A percentile compares a stretch with the other conserved stretches of the same genome.
These are phyloP conservation scores for Mycosphaerella sp. DNA, from an alignment of 2,329 filamentous ascomycete species.

Conservation along the genomic window DNA sequence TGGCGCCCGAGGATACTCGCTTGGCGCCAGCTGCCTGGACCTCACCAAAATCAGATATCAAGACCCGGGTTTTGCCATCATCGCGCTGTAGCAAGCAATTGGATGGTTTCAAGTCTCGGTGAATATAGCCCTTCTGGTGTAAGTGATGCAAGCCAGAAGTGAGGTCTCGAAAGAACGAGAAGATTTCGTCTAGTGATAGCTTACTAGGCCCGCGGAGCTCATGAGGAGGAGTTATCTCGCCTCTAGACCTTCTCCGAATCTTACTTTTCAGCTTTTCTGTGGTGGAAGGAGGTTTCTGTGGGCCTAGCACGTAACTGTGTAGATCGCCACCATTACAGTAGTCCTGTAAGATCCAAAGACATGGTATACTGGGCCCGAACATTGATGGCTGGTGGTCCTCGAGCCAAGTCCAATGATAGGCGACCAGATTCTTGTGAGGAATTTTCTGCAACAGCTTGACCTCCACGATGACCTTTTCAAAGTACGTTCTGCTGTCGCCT, in stretches of 20 bases:
- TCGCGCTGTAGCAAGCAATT: conserved; percentile 80
- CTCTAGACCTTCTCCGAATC: conserved; percentile 73
- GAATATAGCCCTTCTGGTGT: conserved; percentile 87
- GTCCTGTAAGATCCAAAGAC: conserved; percentile 94
- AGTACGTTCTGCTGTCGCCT: conserved; percentile 87
- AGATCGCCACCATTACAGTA: conserved; percentile 95
- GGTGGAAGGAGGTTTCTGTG: conserved; percentile 62
- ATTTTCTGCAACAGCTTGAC: conserved; percentile 88
- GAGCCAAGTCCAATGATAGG: conserved; percentile 91
- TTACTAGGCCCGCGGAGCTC: conserved; percentile 49
- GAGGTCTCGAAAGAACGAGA: conserved; percentile 93
- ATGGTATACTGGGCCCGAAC: conserved; percentile 87
- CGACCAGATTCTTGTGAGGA: conserved; percentile 90
- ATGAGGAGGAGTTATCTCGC: conserved; percentile 59
- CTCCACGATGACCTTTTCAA: conserved; percentile 83
- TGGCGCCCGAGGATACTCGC: conserved; percentile 85
- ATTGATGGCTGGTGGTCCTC: conserved; percentile 76
- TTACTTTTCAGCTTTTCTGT: conserved; percentile 82
- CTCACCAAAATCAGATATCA: conserved; percentile 97
- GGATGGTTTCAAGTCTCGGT: conserved; percentile 90
- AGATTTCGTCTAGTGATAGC: conserved; percentile 83
- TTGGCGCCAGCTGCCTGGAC: conserved; percentile 77
- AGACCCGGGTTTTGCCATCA: conserved; percentile 63
- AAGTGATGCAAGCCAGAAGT: conserved; percentile 86
- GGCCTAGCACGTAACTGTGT: conserved; percentile 76